phyloP scores from a whole-genome alignment of 768 basidiomycete species.

The Trametes cubensis region DNA sequence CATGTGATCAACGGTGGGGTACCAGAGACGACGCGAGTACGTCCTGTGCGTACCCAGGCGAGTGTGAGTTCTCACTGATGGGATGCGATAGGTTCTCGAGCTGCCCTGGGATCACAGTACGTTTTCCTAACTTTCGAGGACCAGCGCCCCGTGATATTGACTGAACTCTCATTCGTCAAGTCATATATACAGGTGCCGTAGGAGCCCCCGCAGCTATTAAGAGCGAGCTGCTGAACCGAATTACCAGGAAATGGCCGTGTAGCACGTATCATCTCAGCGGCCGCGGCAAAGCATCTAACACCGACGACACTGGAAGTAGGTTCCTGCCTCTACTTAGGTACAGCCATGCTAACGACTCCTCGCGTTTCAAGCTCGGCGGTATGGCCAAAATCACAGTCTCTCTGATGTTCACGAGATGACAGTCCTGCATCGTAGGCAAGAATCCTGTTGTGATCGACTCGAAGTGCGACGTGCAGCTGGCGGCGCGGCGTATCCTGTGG shows the following conservation, averaged over 20 bases:
- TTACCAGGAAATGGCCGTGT: conserved; percentile 45
- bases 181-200: conserved; percentile 19
- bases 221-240: not conserved
- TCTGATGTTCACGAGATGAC: conserved; percentile 31
- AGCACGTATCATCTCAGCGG: conserved; percentile 65
- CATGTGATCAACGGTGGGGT: conserved; percentile 70
- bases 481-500: conserved; percentile 75
- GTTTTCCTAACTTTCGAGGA: too few species aligned
- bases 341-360: too few species aligned
- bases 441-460: conserved; percentile 68
- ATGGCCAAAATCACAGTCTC: not conserved
- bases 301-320: conserved; percentile 62
- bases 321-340: conserved; percentile 45
- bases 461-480: conserved; percentile 58
- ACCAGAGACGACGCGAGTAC: conserved; percentile 61
- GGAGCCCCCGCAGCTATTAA: too few species aligned
- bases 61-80: not conserved
- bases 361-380: too few species aligned
- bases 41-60: not conserved
- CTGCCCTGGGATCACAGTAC: conserved; percentile 69
- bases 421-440: conserved; percentile 52
- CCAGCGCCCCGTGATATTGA: too few species aligned
- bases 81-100: conserved; percentile 56
- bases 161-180: too few species aligned
- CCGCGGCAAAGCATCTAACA: conserved; percentile 79